A percentile compares a stretch with the other conserved stretches of the same genome.
phyloP scores from a whole-genome alignment of 139 green algal species.

The Tetradesmus obliquus region DNA sequence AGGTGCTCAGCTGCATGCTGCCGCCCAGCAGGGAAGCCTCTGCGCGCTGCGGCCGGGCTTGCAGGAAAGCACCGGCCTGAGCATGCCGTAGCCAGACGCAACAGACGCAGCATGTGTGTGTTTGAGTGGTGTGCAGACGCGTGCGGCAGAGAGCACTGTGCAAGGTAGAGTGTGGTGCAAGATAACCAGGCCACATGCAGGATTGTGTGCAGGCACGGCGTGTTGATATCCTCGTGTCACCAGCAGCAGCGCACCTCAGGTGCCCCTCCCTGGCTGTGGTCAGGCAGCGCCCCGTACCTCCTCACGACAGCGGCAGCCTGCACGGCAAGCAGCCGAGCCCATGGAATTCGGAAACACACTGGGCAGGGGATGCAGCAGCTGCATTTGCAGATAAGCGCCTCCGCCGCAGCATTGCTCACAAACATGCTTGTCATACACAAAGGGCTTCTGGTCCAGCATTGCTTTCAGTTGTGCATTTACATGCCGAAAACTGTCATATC shows the following conservation, averaged over 20 bases:
- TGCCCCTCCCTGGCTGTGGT: neutral
- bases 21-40: neutral
- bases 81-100: neutral
- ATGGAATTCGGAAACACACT: neutral
- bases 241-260: neutral
- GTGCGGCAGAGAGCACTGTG: too few relatives aligned
- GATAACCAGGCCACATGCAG: too few relatives aligned
- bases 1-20: neutral
- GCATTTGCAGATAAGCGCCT: too few relatives aligned
- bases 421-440: too few relatives aligned
- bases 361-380: too few relatives aligned
- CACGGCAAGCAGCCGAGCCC: neutral
- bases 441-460: too few relatives aligned
- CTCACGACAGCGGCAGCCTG: neutral
- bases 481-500: neutral
- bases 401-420: too few relatives aligned
- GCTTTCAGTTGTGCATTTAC: too few relatives aligned
- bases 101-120: neutral
- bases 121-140: neutral
- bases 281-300: conserved; percentile 10
- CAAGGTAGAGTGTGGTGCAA: neutral
- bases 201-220: too few relatives aligned
- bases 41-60: neutral
- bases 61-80: neutral
- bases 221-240: neutral